phyloP scores from a whole-genome alignment of 176 grass and related monocot genomes.

The Aegilops sharonensis region DNA sequence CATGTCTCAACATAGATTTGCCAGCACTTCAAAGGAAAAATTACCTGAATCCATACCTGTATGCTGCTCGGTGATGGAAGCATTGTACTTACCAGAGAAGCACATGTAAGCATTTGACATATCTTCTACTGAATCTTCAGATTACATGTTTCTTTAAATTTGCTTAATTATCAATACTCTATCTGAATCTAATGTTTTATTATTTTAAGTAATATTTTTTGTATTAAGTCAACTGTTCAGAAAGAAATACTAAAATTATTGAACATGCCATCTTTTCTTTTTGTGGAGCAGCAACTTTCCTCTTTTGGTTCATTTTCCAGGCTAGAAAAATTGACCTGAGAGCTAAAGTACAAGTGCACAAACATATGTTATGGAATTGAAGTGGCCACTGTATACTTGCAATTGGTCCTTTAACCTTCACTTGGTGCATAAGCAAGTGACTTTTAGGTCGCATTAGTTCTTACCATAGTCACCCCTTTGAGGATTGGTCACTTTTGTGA shows the following conservation, averaged over 20 bases:
- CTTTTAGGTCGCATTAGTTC: background rate
- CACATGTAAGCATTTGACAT: conserved; percentile 67
- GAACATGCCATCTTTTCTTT: background rate
- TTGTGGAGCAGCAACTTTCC: background rate
- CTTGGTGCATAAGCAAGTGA: background rate
- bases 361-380: background rate
- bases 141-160: conserved; percentile 19
- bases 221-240: background rate
- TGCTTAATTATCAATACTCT: conserved; percentile 4
- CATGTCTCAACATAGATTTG: conserved; percentile 47
- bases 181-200: background rate
- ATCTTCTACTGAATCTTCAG: conserved; percentile 12
- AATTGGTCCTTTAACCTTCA: background rate
- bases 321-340: background rate
- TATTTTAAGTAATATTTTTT: conserved; percentile 1
- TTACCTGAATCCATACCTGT: conserved; percentile 58
- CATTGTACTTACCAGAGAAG: conserved; percentile 68
- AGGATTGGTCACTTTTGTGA: conserved; percentile 21
- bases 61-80: conserved; percentile 67
- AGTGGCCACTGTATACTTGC: background rate
- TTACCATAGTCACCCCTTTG: background rate
- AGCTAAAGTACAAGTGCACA: background rate
- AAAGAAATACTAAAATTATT: background rate
- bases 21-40: conserved; percentile 48
- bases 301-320: background rate